phyloP scores from a whole-genome alignment of 2,329 filamentous ascomycete species.

The Alternaria sp. region DNA sequence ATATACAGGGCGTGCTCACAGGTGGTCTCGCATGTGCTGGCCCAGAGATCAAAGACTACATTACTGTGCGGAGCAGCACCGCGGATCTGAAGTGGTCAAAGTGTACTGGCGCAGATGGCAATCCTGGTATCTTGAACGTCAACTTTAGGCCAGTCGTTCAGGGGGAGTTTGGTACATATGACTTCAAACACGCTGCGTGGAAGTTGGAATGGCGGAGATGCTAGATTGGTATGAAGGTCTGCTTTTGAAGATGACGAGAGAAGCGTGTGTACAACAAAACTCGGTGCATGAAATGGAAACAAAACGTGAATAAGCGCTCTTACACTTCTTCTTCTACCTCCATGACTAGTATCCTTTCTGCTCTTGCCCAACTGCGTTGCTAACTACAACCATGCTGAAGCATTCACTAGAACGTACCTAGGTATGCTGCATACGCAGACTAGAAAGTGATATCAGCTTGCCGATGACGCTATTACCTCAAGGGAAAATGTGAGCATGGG shows the following conservation, averaged over 20 bases:
- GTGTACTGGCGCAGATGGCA: conserved; percentile 34
- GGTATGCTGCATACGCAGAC: neutral
- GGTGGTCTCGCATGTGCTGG: conserved; percentile 29
- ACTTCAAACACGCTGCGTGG: conserved; percentile 38
- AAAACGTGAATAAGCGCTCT: neutral
- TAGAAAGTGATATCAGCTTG: neutral
- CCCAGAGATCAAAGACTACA: conserved; percentile 33
- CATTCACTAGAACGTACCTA: neutral
- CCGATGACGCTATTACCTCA: neutral
- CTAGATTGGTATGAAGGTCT: conserved; percentile 9
- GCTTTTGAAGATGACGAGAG: neutral
- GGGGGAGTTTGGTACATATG: conserved; percentile 33
- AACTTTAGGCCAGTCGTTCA: conserved; percentile 38
- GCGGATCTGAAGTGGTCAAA: conserved; percentile 37
- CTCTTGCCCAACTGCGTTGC: neutral
- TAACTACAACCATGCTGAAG: neutral
- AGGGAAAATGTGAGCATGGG: neutral
- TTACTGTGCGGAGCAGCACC: conserved; percentile 32
- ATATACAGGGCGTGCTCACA: conserved; percentile 25
- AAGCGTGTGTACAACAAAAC: neutral
- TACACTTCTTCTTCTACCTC: neutral
- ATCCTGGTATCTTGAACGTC: conserved; percentile 40
- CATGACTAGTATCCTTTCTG: neutral
- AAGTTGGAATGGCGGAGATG: conserved; percentile 38
- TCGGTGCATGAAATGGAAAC: neutral